phyloP scores from a whole-genome alignment of 2,329 filamentous ascomycete species.

The Alternaria sp. region DNA sequence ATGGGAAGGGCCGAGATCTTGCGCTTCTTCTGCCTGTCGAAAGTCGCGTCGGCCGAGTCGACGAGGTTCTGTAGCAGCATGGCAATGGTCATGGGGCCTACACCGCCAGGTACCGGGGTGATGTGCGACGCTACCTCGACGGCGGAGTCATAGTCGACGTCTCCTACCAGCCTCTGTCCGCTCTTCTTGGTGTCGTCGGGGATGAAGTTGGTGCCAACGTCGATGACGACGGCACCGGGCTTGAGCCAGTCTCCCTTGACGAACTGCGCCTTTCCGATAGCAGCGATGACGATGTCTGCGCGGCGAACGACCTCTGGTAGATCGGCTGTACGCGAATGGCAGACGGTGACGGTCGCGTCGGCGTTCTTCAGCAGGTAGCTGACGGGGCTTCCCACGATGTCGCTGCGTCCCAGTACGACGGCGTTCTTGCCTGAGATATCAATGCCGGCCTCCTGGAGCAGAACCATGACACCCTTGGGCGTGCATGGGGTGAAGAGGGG shows the following conservation, averaged over 20 bases:
- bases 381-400: slow-evolving; percentile 96
- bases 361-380: slow-evolving; percentile 95
- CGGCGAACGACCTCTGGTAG: slow-evolving; percentile 76
- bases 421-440: slow-evolving; percentile 88
- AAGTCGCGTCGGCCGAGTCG: slow-evolving; percentile 80
- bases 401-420: slow-evolving; percentile 91
- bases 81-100: slow-evolving; percentile 98
- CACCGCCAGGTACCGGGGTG: slow-evolving; percentile 94
- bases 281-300: slow-evolving; percentile 89
- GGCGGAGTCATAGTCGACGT: slow-evolving; percentile 90
- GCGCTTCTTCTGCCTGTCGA: slow-evolving; percentile 81
- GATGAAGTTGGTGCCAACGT: slow-evolving; percentile 97
- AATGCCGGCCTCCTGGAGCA: slow-evolving; percentile 83
- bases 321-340: slow-evolving; percentile 85
- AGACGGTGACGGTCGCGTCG: slow-evolving; percentile 94
- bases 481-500: slow-evolving; percentile 95
- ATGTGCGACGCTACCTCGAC: slow-evolving; percentile 87
- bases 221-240: slow-evolving; percentile 91
- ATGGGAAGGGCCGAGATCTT: slow-evolving; percentile 83
- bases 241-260: slow-evolving; percentile 97
- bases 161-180: slow-evolving; percentile 88
- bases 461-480: slow-evolving; percentile 94
- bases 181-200: slow-evolving; percentile 89
- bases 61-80: slow-evolving; percentile 98
- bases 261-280: slow-evolving; percentile 85